Conservation (phyloP, 108 stramenopile genomes). For the Skeletonema potamos region DNA sequence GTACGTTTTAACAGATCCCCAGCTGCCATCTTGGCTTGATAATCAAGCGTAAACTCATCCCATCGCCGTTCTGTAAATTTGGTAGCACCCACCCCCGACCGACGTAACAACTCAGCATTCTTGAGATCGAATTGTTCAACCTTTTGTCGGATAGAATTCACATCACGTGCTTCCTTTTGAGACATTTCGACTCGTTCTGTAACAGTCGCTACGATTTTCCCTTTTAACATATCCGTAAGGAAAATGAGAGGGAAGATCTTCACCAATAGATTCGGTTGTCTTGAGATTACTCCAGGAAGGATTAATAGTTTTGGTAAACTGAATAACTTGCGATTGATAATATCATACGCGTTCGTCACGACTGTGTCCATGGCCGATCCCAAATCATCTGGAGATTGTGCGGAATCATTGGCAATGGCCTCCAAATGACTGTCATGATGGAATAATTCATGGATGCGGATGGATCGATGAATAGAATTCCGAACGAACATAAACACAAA, state of each 20-base stretch:
- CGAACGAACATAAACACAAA: slow-evolving; percentile 75
- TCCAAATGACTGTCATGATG: slow-evolving; percentile 71
- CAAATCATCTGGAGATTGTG: slow-evolving; percentile 71
- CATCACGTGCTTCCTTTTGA: slow-evolving; percentile 68
- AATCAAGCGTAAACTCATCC: slow-evolving; percentile 72
- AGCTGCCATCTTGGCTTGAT: slow-evolving; percentile 71
- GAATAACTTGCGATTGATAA: slow-evolving; percentile 88
- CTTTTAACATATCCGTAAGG: slow-evolving; percentile 72
- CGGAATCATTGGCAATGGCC: slow-evolving; percentile 71
- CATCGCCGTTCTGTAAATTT: slow-evolving; percentile 71
- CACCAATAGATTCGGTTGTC: slow-evolving; percentile 71
- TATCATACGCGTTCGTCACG: slow-evolving; percentile 51
- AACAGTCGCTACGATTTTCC: slow-evolving; percentile 63
- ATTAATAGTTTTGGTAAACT: slow-evolving; percentile 80
- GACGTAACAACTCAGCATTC: slow-evolving; percentile 81
- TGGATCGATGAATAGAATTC: slow-evolving; percentile 76
- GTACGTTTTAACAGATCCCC: slow-evolving; percentile 60
- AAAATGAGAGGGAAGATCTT: slow-evolving; percentile 85
- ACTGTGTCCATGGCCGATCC: slow-evolving; percentile 74
- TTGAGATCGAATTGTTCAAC: slow-evolving; percentile 89
- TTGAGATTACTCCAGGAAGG: slow-evolving; percentile 72
- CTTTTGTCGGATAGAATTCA: slow-evolving; percentile 64
- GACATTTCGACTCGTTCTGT: slow-evolving; percentile 69
- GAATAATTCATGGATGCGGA: slow-evolving; percentile 82
- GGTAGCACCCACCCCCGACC: slow-evolving; percentile 68